Evolutionary conservation across 176 grass and related monocot species (phyloP), one percentile per base, ranked within the genome.

Genomic region (Ampelocalamus luodianensis): DNA sequence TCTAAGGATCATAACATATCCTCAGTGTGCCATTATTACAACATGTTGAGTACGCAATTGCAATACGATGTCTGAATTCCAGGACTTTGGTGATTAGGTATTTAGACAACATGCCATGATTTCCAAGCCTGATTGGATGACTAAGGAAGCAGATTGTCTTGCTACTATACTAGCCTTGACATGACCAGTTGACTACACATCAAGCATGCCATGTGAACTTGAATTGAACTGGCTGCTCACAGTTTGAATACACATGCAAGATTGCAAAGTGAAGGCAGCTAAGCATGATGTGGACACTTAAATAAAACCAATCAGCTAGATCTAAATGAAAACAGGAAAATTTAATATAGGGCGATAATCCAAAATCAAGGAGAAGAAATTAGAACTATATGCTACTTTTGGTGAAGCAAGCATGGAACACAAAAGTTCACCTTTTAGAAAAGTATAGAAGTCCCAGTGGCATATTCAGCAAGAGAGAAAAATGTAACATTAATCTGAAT

Each of bases 121-220:
- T 76, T 2, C 1, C 64, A 16, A 76, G 66, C 78, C 22, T 77
- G 18, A 49, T 42, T n/a, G 27, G 72, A 50, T 23, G 34, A 14
- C 0, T 15, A 74, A 68, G 14, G 29, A 85, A 80, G 69, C n/a
- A 76, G 16, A 75, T 68, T 49, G 36, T 20, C 34, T 54, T 86
- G 43, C n/a, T 71, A 61, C 63, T 55, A 76, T 74, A 34, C 59
- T 65, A 46, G 23, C 79, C 69, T 26, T 81, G 71, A 62, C 65
- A 83, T 70, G 65, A 72, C 36, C 12, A 78, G 65, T 66, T 78
- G 65, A 86, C 34, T 54, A 5, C 4, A 24, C 13, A 78, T 37
- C 20, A 49, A 86, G 65, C 83, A 90, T 71, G 64, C 78, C 71
- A 86, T 86, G 78, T 82, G 83, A 88, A 27, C 71, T 51, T 74